Evolutionary conservation across 208 protist species (phyloP).

Genomic region (Wallacemonas sp.): DNA sequence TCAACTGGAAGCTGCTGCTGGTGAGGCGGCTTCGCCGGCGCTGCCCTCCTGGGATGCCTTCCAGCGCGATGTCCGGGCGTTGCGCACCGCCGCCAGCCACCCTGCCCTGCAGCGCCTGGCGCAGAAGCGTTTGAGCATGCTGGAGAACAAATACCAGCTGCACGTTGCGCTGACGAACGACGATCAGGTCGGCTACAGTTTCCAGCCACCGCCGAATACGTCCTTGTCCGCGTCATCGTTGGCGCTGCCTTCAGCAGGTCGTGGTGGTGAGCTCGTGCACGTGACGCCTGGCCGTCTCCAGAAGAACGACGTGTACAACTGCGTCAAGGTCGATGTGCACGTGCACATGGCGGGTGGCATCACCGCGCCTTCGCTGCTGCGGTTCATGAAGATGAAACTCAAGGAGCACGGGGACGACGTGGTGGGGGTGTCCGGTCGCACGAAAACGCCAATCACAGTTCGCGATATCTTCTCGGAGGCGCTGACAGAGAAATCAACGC

Average conservation of each 20-base stretch:
- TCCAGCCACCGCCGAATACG: not conserved
- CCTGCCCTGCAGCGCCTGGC: slow-evolving; percentile 66
- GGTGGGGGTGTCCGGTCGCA: slow-evolving; percentile 42
- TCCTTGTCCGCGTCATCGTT: not conserved
- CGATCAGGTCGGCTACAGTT: slow-evolving; percentile 49
- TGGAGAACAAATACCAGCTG: slow-evolving; percentile 85
- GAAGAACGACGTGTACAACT: slow-evolving; percentile 66
- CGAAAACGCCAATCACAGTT: slow-evolving; percentile 29
- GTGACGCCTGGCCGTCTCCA: not conserved
- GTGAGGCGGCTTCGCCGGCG: slow-evolving; percentile 12
- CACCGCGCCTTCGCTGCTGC: slow-evolving; percentile 70
- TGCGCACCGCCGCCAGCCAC: slow-evolving; percentile 46
- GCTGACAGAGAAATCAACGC: slow-evolving; percentile 18
- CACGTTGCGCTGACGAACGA: slow-evolving; percentile 79
- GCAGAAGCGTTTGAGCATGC: slow-evolving; percentile 69
- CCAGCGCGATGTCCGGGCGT: slow-evolving; percentile 48
- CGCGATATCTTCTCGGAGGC: slow-evolving; percentile 37
- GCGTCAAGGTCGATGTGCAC: slow-evolving; percentile 87
- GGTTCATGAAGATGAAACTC: slow-evolving; percentile 74
- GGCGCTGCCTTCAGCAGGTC: too few species aligned
- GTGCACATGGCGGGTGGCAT: slow-evolving; percentile 80
- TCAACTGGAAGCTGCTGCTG: slow-evolving; percentile 20
- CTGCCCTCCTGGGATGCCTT: slow-evolving; percentile 70
- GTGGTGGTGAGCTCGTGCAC: not conserved
- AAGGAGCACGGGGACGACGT: slow-evolving; percentile 63